These are phyloP conservation scores for Gossypium davidsonii DNA, from an alignment of 441 rosid species.

Conservation along the genomic window DNA sequence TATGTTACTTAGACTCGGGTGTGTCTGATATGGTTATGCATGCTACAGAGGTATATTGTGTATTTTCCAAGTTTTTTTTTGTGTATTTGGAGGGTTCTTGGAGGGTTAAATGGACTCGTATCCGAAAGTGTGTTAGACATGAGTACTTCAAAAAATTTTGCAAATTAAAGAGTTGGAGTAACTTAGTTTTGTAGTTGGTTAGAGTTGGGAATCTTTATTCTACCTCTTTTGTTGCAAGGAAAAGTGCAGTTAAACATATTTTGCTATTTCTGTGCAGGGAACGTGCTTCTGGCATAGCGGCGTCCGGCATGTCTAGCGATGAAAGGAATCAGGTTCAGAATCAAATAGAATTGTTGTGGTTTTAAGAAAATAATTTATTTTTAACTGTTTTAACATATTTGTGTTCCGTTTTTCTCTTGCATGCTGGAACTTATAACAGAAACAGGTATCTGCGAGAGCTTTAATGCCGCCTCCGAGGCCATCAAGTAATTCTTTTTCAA, in stretches of 20 bases:
- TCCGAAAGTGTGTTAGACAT: too few species aligned
- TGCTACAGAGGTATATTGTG: too few species aligned
- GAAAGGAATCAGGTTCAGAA: conserved; percentile 74
- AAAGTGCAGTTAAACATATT: conserved; percentile 2
- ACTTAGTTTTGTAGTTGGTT: too few species aligned
- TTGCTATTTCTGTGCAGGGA: conserved; percentile 46
- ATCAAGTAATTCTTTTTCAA: conserved; percentile 34
- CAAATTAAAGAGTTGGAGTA: too few species aligned
- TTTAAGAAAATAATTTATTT: not conserved
- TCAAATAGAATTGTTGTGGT: conserved; percentile 4
- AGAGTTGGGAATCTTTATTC: not conserved
- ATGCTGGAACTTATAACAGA: conserved; percentile 28
- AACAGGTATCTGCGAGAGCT: conserved; percentile 68
- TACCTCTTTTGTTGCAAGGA: not conserved
- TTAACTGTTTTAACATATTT: not conserved
- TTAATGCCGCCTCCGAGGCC: conserved; percentile 95
- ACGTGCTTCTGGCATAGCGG: not conserved
- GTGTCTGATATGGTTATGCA: too few species aligned
- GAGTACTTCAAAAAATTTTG: too few species aligned
- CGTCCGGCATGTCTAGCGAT: conserved; percentile 33
- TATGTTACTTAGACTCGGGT: too few species aligned
- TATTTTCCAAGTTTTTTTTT: too few species aligned
- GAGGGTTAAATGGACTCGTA: too few species aligned
- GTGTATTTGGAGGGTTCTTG: too few species aligned
- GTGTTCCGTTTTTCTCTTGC: not conserved